A percentile compares a stretch with the other conserved stretches of the same genome.
Conservation (phyloP, 306 rosid species). For the Alnus rubra region DNA sequence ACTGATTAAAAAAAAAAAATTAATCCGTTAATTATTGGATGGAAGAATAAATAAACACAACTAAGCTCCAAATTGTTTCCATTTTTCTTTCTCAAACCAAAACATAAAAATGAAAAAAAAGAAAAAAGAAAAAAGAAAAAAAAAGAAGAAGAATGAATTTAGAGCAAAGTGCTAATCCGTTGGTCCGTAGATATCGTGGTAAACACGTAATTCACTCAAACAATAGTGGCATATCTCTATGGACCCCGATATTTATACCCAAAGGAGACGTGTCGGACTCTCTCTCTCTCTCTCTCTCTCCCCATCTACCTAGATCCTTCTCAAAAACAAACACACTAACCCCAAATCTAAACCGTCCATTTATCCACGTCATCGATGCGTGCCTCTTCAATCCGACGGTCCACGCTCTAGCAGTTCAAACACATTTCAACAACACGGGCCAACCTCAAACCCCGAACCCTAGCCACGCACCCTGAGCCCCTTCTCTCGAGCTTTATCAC, state of each 20-base stretch:
- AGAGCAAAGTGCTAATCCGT: not conserved
- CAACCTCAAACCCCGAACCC: conserved; percentile 47
- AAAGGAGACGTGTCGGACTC: conserved; percentile 41
- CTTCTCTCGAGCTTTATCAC: conserved; percentile 57
- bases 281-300: conserved; percentile 2
- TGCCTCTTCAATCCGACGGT: conserved; percentile 42
- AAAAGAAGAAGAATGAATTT: not conserved
- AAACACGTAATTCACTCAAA: conserved; percentile 17
- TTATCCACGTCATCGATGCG: conserved; percentile 62
- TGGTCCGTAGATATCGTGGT: conserved; percentile 15
- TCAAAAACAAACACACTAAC: conserved; percentile 76
- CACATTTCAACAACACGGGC: conserved; percentile 19
- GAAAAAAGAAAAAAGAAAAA: too few relatives aligned
- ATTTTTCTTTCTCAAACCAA: too few relatives aligned
- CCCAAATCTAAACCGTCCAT: conserved; percentile 50
- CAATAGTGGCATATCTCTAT: not conserved
- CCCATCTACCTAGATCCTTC: conserved; percentile 30
- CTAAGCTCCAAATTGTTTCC: too few relatives aligned
- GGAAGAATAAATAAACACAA: too few relatives aligned
- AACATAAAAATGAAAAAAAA: too few relatives aligned
- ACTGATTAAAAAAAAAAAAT: too few relatives aligned
- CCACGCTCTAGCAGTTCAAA: not conserved
- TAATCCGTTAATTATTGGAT: too few relatives aligned
- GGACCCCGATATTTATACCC: conserved; percentile 28
- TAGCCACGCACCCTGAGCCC: conserved; percentile 48